phyloP scores from a whole-genome alignment of 1,139 yeast species.

The Blastobotrys indianensis region DNA sequence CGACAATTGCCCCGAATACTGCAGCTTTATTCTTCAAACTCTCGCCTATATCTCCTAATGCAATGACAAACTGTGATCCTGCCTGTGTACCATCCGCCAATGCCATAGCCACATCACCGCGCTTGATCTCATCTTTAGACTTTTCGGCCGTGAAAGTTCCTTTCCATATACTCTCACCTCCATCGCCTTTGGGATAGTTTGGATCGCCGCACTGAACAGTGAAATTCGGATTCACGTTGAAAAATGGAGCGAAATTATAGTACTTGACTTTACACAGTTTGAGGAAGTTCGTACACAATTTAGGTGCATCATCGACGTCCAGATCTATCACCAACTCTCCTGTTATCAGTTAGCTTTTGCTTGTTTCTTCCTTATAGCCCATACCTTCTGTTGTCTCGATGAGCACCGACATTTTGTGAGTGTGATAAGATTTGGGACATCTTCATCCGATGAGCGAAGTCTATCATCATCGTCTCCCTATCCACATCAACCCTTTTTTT shows the following conservation, averaged over 20 bases:
- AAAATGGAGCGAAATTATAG: conserved; percentile 49
- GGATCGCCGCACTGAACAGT: conserved; percentile 47
- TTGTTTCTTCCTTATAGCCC: conserved; percentile 11
- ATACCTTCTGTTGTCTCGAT: conserved; percentile 51
- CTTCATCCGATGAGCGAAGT: no score
- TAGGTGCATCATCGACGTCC: conserved; percentile 35
- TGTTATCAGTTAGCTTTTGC: conserved; percentile 11
- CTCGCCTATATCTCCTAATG: conserved; percentile 24
- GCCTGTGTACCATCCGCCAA: conserved; percentile 22
- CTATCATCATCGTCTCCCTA: no score
- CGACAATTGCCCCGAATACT: conserved; percentile 48
- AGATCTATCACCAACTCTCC: conserved; percentile 54
- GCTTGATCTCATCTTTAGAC: conserved; percentile 18
- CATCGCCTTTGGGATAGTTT: conserved; percentile 36
- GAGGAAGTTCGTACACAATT: conserved; percentile 44
- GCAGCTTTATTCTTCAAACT: conserved; percentile 24
- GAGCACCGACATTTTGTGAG: conserved; percentile 46
- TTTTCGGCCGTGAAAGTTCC: conserved; percentile 20
- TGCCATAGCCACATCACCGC: conserved; percentile 41
- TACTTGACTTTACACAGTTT: conserved; percentile 50
- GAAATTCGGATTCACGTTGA: conserved; percentile 38
- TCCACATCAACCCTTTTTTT: no score
- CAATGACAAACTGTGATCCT: conserved; percentile 33
- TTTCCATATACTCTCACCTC: conserved; percentile 37
- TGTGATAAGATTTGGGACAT: not conserved